phyloP scores from a whole-genome alignment of 2,329 filamentous ascomycete genomes.

The Cladosporium sp. region DNA sequence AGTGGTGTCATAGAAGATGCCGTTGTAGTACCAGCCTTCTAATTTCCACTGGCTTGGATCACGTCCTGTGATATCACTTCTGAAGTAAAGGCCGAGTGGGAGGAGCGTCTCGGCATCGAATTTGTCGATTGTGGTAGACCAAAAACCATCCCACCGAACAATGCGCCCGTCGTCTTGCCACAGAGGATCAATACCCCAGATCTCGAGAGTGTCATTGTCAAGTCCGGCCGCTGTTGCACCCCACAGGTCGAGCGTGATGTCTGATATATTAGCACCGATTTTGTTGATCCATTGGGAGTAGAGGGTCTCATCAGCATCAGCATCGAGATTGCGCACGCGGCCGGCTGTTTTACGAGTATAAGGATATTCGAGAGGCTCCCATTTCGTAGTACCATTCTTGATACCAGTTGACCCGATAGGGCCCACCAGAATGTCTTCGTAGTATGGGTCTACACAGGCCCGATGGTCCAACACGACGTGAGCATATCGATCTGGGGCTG shows the following conservation, averaged over 20 bases:
- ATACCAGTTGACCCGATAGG: slow-evolving; percentile 41
- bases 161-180: slow-evolving; percentile 33
- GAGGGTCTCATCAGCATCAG: slow-evolving; percentile 23
- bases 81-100: slow-evolving; percentile 42
- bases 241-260: slow-evolving; percentile 45
- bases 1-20: slow-evolving; percentile 45
- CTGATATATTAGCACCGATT: slow-evolving; percentile 32
- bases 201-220: slow-evolving; percentile 35
- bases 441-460: slow-evolving; percentile 35
- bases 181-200: slow-evolving; percentile 36
- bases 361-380: slow-evolving; percentile 39
- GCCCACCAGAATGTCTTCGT: slow-evolving; percentile 46
- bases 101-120: slow-evolving; percentile 41
- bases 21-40: slow-evolving; percentile 52
- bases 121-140: slow-evolving; percentile 44
- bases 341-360: slow-evolving; percentile 34
- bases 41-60: slow-evolving; percentile 48
- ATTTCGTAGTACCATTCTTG: slow-evolving; percentile 33
- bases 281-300: slow-evolving; percentile 21
- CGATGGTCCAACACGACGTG: slow-evolving; percentile 42
- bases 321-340: slow-evolving; percentile 31
- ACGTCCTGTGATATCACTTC: slow-evolving; percentile 46
- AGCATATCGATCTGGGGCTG: slow-evolving; percentile 41
- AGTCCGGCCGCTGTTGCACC: slow-evolving; percentile 35
- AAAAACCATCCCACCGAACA: slow-evolving; percentile 42